These are phyloP conservation scores for Fusarium solani-melongenae DNA, from an alignment of 2,329 filamentous ascomycete species.

Conservation along the genomic window DNA sequence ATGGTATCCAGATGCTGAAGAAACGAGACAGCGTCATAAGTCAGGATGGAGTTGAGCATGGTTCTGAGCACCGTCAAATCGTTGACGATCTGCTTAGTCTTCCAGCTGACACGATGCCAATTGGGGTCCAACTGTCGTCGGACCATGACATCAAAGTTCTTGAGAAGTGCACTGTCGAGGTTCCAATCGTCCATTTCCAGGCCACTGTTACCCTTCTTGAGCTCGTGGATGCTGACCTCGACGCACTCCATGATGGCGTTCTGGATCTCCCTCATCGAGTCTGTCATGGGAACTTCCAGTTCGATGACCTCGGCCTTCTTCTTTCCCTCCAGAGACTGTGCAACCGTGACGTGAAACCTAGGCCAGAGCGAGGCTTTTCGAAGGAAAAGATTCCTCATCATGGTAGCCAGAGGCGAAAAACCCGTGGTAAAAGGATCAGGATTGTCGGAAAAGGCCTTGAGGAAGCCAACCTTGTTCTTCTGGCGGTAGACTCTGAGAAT, in stretches of 20 bases:
- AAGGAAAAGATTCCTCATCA: constrained; percentile 91
- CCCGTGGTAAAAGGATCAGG: constrained; percentile 91
- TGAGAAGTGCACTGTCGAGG: constrained; percentile 89
- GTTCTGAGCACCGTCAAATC: constrained; percentile 86
- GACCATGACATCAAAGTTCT: constrained; percentile 90
- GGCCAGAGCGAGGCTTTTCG: constrained; percentile 92
- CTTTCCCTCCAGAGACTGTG: constrained; percentile 88
- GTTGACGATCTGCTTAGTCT: constrained; percentile 92
- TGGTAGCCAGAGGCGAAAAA: constrained; percentile 87
- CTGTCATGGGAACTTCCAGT: constrained; percentile 94
- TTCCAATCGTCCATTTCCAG: constrained; percentile 98
- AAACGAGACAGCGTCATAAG: constrained; percentile 91
- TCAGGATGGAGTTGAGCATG: constrained; percentile 84
- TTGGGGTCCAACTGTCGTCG: constrained; percentile 92
- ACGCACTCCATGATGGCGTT: constrained; percentile 96
- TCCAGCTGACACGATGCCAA: constrained; percentile 96
- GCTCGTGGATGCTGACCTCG: constrained; percentile 90
- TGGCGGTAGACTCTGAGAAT: constrained; percentile 94
- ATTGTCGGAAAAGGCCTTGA: constrained; percentile 95
- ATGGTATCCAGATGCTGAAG: constrained; percentile 95
- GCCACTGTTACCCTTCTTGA: constrained; percentile 90
- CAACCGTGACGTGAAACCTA: constrained; percentile 90
- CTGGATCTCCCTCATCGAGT: constrained; percentile 92
- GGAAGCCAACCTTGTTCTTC: constrained; percentile 91
- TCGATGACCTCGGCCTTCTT: constrained; percentile 98